Evolutionary conservation across 2,329 filamentous ascomycete species (phyloP).

Genomic region (Aspergillus sp.): DNA sequence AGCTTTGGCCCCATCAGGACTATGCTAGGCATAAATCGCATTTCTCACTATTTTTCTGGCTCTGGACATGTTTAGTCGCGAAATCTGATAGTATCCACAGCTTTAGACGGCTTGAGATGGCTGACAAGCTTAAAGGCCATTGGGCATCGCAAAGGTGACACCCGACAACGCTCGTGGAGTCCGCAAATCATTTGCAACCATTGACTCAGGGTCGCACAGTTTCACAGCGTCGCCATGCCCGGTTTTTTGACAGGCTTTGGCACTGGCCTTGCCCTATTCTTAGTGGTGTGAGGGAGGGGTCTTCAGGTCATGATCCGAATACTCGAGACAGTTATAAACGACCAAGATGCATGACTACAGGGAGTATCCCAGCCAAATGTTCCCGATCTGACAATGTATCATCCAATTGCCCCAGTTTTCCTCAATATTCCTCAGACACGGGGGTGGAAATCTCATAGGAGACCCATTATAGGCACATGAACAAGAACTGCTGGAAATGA

Average conservation of each 20-base stretch:
- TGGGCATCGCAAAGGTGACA: conserved; percentile 1
- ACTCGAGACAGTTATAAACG: neutral
- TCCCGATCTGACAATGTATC: neutral
- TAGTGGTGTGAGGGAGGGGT: neutral
- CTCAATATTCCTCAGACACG: neutral
- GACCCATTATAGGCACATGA: neutral
- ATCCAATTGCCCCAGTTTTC: neutral
- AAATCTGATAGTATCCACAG: conserved; percentile 1
- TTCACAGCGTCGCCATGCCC: neutral
- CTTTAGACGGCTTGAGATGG: conserved; percentile 4
- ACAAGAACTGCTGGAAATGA: neutral
- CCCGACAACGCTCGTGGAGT: neutral
- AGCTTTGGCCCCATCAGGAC: conserved; percentile 14
- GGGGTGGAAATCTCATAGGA: neutral
- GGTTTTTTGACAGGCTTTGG: neutral
- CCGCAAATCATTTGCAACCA: conserved; percentile 1
- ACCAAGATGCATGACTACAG: conserved; percentile 4
- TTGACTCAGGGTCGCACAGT: neutral
- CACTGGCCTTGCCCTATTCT: neutral
- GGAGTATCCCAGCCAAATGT: neutral
- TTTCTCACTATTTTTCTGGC: neutral
- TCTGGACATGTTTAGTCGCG: neutral
- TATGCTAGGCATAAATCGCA: conserved; percentile 9
- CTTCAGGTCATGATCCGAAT: neutral
- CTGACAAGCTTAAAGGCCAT: conserved; percentile 1